Percentiles rank a stretch among this genome's conserved stretches.
Evolutionary conservation across 2,329 filamentous ascomycete species (phyloP).

Genomic region (Cladophialophora immunda): DNA sequence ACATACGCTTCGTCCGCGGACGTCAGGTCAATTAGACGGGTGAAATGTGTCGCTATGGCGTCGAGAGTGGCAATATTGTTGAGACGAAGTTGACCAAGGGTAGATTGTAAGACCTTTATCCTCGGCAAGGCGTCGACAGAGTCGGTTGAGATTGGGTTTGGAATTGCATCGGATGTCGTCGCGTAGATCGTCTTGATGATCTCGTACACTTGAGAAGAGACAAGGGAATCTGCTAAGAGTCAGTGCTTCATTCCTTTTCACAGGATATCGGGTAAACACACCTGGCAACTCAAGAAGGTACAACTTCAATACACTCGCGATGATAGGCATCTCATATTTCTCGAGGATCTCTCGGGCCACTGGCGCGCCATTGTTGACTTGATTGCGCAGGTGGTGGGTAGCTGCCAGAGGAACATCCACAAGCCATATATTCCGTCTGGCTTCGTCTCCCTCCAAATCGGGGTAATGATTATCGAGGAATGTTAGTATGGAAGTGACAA

Average conservation of each 20-base stretch:
- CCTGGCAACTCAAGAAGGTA: constrained; percentile 94
- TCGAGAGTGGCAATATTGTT: constrained; percentile 99
- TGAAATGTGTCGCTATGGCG: constrained; percentile 97
- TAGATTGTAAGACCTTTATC: constrained; percentile 91
- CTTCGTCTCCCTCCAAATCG: constrained; percentile 95
- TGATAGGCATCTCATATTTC: constrained; percentile 91
- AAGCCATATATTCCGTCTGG: constrained; percentile 90
- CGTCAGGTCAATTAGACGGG: constrained; percentile 92
- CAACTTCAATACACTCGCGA: constrained; percentile 90
- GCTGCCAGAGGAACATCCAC: constrained; percentile 86
- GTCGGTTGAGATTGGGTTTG: constrained; percentile 62
- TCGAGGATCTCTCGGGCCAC: constrained; percentile 79
- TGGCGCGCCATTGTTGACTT: constrained; percentile 85
- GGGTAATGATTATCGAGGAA: constrained; percentile 97
- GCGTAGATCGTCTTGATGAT: constrained; percentile 98
- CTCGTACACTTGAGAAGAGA: constrained; percentile 98
- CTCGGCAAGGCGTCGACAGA: constrained; percentile 55
- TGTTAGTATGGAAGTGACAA: constrained; percentile 91
- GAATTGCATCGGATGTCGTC: constrained; percentile 78
- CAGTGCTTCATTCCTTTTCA: constrained; percentile 1
- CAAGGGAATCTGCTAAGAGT: constrained; percentile 80
- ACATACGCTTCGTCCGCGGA: constrained; percentile 92
- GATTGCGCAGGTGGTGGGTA: constrained; percentile 82
- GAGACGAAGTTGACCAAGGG: constrained; percentile 89
- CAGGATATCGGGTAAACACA: constrained; percentile 56